phyloP scores from a whole-genome alignment of 352 stramenopile species.

The Elongisporangium undulatum region DNA sequence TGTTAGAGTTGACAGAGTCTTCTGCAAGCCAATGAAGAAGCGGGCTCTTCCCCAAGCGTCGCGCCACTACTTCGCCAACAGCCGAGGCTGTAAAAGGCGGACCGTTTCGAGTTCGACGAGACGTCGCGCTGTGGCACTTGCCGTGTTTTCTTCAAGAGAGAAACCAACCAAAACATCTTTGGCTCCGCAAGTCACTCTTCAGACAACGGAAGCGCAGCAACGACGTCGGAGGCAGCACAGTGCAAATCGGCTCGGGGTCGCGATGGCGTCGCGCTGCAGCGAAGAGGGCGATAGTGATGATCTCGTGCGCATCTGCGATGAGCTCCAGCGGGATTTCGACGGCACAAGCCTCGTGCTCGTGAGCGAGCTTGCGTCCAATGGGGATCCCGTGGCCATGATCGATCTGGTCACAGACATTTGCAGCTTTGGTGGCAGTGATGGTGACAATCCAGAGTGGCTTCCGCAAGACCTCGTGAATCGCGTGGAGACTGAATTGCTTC shows the following conservation, averaged over 20 bases:
- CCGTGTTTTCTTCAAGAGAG: background rate
- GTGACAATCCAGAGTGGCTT: slow-evolving; percentile 5
- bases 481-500: slow-evolving; percentile 48
- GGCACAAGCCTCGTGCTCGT: slow-evolving; percentile 32
- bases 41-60: background rate
- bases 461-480: slow-evolving; percentile 24
- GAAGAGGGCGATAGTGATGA: background rate
- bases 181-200: background rate
- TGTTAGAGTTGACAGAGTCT: background rate
- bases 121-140: background rate
- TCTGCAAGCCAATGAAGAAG: background rate
- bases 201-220: background rate
- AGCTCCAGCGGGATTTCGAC: slow-evolving; percentile 53
- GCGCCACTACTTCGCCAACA: background rate
- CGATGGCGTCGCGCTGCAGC: background rate
- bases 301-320: slow-evolving; percentile 19
- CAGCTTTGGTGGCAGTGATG: slow-evolving; percentile 2
- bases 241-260: background rate
- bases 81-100: background rate
- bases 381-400: slow-evolving; percentile 27
- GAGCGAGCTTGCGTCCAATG: slow-evolving; percentile 25
- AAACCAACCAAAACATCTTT: background rate
- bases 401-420: slow-evolving; percentile 16
- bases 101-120: background rate
- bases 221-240: background rate